Conservation (phyloP, 2,329 filamentous ascomycete genomes). For the Stenocarpella maydis region DNA sequence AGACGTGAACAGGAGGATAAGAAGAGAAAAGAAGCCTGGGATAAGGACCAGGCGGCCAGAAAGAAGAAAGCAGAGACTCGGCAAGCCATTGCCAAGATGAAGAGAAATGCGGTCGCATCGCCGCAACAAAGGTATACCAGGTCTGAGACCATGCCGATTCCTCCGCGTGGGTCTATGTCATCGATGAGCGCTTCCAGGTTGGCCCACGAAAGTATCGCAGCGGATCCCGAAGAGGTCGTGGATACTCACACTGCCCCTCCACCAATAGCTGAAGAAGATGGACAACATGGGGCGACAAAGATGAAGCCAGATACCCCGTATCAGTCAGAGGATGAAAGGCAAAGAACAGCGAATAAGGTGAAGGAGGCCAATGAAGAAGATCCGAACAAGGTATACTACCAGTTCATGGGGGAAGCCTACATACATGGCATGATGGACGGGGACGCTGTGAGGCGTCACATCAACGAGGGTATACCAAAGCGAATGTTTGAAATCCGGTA, state of each 20-base stretch:
- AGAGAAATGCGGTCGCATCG: background rate
- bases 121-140: too few relatives aligned
- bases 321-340: background rate
- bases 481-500: slow-evolving; percentile 23
- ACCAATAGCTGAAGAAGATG: background rate
- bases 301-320: too few relatives aligned
- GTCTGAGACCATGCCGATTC: too few relatives aligned
- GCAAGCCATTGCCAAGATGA: background rate
- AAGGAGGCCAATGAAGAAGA: slow-evolving; percentile 12
- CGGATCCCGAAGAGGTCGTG: too few relatives aligned
- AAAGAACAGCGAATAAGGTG: background rate
- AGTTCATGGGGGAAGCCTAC: slow-evolving; percentile 38
- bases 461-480: background rate
- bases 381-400: slow-evolving; percentile 27
- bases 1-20: background rate
- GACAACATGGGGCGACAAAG: background rate
- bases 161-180: too few relatives aligned
- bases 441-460: slow-evolving; percentile 32
- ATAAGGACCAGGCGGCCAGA: background rate
- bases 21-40: background rate
- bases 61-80: background rate
- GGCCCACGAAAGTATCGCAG: too few relatives aligned
- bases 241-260: too few relatives aligned
- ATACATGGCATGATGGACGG: slow-evolving; percentile 41
- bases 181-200: too few relatives aligned